Base-by-base conservation (phyloP, 2,329 filamentous ascomycete genomes). In the Fusarium oxysporum region DNA sequence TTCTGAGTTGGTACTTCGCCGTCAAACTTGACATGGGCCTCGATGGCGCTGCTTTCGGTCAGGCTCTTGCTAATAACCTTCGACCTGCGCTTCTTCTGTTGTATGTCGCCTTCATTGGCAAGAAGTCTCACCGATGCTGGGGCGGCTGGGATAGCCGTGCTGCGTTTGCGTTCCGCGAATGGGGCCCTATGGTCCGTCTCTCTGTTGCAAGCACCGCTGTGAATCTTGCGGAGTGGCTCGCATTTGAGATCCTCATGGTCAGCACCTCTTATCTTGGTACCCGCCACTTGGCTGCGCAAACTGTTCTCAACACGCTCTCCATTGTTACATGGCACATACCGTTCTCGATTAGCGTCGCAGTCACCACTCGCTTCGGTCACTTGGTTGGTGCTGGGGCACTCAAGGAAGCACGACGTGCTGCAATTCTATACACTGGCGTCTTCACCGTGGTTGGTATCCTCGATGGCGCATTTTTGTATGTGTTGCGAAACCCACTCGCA, bases 21-120 rank as follows among this genome's bases (percentile, higher is more conserved):
- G 81, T 84, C 58, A 78, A 77, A 40, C 50, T 84, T 12, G 79
- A 68, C 8, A 84, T 86, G 85, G 85, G 86, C 5, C 83, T 89
- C 13, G 82, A 83, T 3, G 87, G 87, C 12, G 86, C 87, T 1
- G 86, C 87, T 0, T 77, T 88, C 10, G 86, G 85, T 17, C 83
- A 83, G 11, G 86, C 86, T 0, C 71, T 87, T 3, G 84, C 85
- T 23, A 86, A 88, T 62, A 82, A 85, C 59, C 78, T 88, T 17
- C 83, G 86, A 3, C 85, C 85, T 3, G 38, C 86, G 0, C 76
- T 88, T 10, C 82, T 89, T 16, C 79, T 86, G 50, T 64, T 83
- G 4, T 88, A 88, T 68, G 79, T 84, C 30, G 77, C 85, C 28
- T 79, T 84, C 61, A 81, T 85, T 63, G 84, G 83, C 6, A 80